phyloP scores from a whole-genome alignment of 164 flowering plant species.

The Annona squamosa region DNA sequence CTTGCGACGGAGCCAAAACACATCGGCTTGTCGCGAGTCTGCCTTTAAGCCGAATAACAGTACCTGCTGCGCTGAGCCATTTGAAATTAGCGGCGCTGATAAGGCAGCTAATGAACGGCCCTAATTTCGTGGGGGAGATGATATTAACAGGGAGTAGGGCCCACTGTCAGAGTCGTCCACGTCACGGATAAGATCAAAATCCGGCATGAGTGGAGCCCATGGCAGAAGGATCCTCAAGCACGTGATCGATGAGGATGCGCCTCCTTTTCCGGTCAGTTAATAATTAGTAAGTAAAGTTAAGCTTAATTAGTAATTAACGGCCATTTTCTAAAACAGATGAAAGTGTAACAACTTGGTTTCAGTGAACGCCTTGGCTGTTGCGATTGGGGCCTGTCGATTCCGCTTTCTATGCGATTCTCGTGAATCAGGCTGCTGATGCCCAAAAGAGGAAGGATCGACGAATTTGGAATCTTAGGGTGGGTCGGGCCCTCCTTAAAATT shows the following conservation, averaged over 20 bases:
- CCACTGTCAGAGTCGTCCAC: constrained; percentile 6
- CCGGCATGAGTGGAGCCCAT: constrained; percentile 2
- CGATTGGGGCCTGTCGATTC: neutral
- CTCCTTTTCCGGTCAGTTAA: neutral
- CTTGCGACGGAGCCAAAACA: constrained; percentile 1
- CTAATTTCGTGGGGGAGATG: constrained; percentile 2
- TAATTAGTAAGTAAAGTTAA: neutral
- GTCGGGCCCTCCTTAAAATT: too few relatives aligned
- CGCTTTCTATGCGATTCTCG: neutral
- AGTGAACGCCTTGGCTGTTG: neutral
- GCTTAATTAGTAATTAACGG: neutral
- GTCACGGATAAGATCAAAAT: constrained; percentile 22
- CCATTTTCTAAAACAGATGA: neutral
- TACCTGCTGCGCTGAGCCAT: neutral
- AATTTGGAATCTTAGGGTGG: too few relatives aligned
- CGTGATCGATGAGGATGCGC: neutral
- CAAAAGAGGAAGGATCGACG: too few relatives aligned
- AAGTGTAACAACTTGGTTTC: neutral
- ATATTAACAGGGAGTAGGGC: neutral
- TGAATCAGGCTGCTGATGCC: too few relatives aligned
- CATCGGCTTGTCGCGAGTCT: constrained; percentile 18
- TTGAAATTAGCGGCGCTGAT: neutral
- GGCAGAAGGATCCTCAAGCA: neutral
- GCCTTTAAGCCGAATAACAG: neutral
- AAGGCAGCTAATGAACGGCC: neutral